Percentiles rank a stretch among this genome's conserved stretches.
Conservation (phyloP, 306 rosid genomes). For the Cicer pinnatifidum region DNA sequence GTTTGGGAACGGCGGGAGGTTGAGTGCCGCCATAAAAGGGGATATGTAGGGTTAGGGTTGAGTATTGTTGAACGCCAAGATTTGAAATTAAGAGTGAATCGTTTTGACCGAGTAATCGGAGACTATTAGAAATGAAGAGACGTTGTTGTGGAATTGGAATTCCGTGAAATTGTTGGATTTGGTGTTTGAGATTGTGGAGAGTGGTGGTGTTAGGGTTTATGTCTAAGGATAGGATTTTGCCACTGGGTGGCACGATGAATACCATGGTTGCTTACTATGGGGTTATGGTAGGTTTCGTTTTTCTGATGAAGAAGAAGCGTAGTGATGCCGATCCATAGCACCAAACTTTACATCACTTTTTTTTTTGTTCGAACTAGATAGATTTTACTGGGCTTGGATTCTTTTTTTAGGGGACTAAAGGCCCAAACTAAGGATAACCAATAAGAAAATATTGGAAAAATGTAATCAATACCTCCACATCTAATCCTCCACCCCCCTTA, state of each 20-base stretch:
- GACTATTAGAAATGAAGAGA: conserved; percentile 65
- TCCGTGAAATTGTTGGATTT: conserved; percentile 54
- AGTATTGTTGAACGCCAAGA: conserved; percentile 54
- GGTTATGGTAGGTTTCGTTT: background rate
- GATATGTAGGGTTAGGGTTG: conserved; percentile 51
- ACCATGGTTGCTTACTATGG: conserved; percentile 51
- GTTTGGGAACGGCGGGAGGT: conserved; percentile 66
- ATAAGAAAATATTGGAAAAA: no score
- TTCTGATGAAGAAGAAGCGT: no score
- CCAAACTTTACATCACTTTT: no score
- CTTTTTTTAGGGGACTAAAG: no score
- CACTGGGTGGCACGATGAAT: conserved; percentile 61
- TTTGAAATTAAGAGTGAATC: conserved; percentile 59
- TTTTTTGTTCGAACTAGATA: no score
- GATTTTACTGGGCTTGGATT: no score
- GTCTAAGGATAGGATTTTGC: conserved; percentile 60
- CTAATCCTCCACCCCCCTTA: no score
- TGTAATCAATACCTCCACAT: no score
- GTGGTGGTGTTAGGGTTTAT: conserved; percentile 69
- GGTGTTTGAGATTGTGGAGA: conserved; percentile 56
- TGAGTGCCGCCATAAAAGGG: conserved; percentile 55
- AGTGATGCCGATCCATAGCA: no score
- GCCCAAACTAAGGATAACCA: no score
- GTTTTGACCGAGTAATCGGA: conserved; percentile 38
- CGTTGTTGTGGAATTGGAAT: conserved; percentile 64